Conservation (phyloP, 225 moss, liverwort and hornwort species). For the Asterella californica region DNA sequence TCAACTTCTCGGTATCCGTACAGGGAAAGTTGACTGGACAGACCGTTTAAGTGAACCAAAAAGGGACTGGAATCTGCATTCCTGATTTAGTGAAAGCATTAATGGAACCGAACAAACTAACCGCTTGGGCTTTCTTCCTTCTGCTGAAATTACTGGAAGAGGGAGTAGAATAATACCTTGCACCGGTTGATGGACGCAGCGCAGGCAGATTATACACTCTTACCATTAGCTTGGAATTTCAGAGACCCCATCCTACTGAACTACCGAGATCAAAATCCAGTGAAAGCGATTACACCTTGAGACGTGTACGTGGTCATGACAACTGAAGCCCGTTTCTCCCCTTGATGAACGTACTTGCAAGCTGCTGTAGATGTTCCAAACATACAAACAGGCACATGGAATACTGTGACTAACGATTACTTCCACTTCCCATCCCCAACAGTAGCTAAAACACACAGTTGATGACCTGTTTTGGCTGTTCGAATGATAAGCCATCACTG, state of each 20-base stretch:
- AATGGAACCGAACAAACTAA: not conserved
- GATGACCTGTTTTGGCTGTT: slow-evolving; percentile 7
- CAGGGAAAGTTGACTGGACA: too few relatives aligned
- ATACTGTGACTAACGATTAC: not conserved
- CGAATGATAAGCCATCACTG: not conserved
- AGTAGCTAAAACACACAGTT: not conserved
- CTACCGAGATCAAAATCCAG: not conserved
- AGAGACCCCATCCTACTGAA: not conserved
- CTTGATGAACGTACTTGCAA: not conserved
- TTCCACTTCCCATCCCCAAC: not conserved
- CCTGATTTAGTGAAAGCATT: not conserved
- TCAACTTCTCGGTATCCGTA: too few relatives aligned
- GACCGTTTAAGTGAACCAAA: not conserved
- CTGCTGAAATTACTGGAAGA: not conserved
- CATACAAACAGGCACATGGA: not conserved
- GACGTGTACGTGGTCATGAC: not conserved
- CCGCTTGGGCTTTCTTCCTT: not conserved
- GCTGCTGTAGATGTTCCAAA: not conserved
- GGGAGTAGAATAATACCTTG: too few relatives aligned
- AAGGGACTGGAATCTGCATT: not conserved
- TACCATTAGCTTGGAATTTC: not conserved
- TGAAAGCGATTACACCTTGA: not conserved
- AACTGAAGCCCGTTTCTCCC: too few relatives aligned
- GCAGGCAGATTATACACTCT: not conserved
- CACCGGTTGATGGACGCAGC: too few relatives aligned